phyloP scores from a whole-genome alignment of 1,139 yeast species.

The Geotrichum siamense region DNA sequence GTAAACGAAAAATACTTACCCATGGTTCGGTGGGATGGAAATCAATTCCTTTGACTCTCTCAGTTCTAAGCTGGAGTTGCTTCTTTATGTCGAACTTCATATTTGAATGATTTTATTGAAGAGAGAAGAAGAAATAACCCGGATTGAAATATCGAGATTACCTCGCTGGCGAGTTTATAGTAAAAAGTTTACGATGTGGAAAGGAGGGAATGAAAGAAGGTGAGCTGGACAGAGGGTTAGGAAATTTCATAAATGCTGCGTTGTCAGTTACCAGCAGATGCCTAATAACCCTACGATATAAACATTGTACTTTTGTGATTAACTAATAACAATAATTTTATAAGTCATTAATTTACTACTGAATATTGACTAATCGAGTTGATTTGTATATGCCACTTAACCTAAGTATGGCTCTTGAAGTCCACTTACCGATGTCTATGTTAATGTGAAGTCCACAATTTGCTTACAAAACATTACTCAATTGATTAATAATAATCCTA shows the following conservation, averaged over 20 bases:
- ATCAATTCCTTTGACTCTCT: slow-evolving; percentile 95
- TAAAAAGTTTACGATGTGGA: slow-evolving; percentile 5
- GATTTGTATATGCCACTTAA: too few species aligned
- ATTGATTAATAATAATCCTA: too few species aligned
- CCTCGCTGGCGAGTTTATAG: slow-evolving; percentile 1
- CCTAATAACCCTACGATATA: too few species aligned
- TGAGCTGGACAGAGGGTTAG: slow-evolving; percentile 3
- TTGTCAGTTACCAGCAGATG: slow-evolving; percentile 3
- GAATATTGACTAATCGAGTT: too few species aligned
- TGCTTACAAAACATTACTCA: too few species aligned
- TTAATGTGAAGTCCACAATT: too few species aligned
- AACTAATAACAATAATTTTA: too few species aligned
- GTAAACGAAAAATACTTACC: slow-evolving; percentile 35
- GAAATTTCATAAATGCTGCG: slow-evolving; percentile 5
- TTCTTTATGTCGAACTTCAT: slow-evolving; percentile 39
- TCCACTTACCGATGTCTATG: too few species aligned
- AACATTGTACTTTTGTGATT: too few species aligned
- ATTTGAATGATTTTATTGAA: not conserved
- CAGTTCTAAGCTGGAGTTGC: slow-evolving; percentile 80
- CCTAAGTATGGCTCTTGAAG: too few species aligned
- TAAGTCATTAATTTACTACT: too few species aligned
- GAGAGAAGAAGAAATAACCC: not conserved
- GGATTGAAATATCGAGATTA: not conserved
- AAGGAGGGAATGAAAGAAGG: slow-evolving; percentile 5
- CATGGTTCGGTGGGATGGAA: slow-evolving; percentile 98